Percentiles rank a stretch among this genome's conserved stretches.
These are phyloP conservation scores for Ogataea hybrid DNA, from an alignment of 1,139 yeast genomes.

Conservation along the genomic window DNA sequence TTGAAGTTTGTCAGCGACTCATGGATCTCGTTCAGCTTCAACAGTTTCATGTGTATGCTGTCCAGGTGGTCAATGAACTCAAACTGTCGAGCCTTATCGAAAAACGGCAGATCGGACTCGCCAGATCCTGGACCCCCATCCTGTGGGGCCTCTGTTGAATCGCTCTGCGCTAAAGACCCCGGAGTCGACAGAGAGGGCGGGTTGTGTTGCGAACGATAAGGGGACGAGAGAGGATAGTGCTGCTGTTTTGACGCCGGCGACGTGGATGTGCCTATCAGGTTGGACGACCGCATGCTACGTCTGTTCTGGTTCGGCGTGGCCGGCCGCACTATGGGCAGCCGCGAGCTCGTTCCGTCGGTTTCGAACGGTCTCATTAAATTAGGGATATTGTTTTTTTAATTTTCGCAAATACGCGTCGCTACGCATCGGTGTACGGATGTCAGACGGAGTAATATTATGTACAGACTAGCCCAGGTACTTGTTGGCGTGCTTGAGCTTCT, in stretches of 20 bases:
- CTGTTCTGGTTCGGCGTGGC: conserved; percentile 25
- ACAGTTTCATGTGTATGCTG: conserved; percentile 48
- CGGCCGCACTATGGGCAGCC: conserved; percentile 22
- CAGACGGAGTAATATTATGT: background rate
- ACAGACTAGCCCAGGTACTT: conserved; percentile 24
- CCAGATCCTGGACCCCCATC: conserved; percentile 4
- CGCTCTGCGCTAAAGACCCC: conserved; percentile 13
- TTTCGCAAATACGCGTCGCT: conserved; percentile 1
- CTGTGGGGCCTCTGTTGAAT: conserved; percentile 1
- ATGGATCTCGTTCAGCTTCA: conserved; percentile 47
- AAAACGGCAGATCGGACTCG: conserved; percentile 35
- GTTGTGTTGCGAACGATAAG: conserved; percentile 15
- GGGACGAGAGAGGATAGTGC: conserved; percentile 20
- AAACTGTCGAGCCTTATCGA: conserved; percentile 16
- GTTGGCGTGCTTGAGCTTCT: conserved; percentile 45
- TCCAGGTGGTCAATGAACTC: conserved; percentile 43
- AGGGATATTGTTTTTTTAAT: background rate
- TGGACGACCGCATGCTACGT: conserved; percentile 40
- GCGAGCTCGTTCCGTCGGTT: conserved; percentile 5
- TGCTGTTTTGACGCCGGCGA: conserved; percentile 21
- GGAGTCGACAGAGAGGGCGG: conserved; percentile 14
- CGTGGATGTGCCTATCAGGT: conserved; percentile 32
- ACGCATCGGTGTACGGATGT: conserved; percentile 5
- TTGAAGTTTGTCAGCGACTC: conserved; percentile 53
- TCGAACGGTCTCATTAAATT: conserved; percentile 2